phyloP scores from a whole-genome alignment of 768 basidiomycete species.

The Rhizopogon vesiculosus region DNA sequence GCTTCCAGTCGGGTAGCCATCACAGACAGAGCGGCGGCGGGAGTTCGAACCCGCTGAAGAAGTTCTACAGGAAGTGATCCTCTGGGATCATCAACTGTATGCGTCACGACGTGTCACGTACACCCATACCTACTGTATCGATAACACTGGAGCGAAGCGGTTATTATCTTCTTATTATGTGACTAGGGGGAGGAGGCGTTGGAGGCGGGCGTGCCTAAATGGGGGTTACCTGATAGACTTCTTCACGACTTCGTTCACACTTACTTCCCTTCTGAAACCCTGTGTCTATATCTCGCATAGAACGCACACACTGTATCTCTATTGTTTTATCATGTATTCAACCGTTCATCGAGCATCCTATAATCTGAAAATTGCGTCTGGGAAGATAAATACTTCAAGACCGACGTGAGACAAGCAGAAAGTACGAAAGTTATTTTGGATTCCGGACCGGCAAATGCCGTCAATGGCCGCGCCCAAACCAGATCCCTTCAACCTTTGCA shows the following conservation, averaged over 20 bases:
- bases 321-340: constrained; percentile 9
- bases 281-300: constrained; percentile 17
- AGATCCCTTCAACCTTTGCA: not conserved
- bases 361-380: no score
- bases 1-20: no score
- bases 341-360: no score
- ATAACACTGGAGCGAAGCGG: constrained; percentile 9
- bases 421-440: not conserved
- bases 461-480: not conserved
- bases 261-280: constrained; percentile 10
- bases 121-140: constrained; percentile 18
- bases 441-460: constrained; percentile 28
- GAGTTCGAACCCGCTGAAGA: constrained; percentile 28
- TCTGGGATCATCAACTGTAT: constrained; percentile 3
- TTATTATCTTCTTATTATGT: constrained; percentile 5
- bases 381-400: no score
- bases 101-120: constrained; percentile 4
- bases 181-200: not conserved
- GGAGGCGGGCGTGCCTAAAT: not conserved
- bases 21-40: no score
- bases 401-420: no score
- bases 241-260: constrained; percentile 1
- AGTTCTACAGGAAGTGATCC: constrained; percentile 29
- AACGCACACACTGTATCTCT: constrained; percentile 17
- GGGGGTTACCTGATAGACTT: constrained; percentile 4